Base-by-base conservation (phyloP, 768 basidiomycete genomes). In the Boletus vinaceobasis region DNA sequence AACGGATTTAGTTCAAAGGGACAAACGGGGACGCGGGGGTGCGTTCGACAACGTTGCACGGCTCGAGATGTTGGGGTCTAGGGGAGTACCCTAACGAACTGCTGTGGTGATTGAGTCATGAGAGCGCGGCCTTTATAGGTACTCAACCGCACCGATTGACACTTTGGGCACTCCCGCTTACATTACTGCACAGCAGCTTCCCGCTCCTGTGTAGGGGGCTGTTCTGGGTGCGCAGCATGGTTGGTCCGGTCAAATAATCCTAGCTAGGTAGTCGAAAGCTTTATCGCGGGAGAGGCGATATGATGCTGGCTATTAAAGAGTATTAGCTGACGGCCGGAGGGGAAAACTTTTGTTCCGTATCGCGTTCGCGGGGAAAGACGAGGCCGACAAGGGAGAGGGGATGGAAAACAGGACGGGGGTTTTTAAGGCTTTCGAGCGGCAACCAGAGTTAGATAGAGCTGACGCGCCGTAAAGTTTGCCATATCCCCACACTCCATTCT, bases 171-270 rank as follows among this genome's bases (percentile, higher is more conserved):
- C 17, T 42, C 43, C 47, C 27, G 39, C 48, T 49, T 43, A 54
- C 33, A 47, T 56, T 21, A 42, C 4, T 13, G 21, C 54, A 63
- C 61, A 66, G 60, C 64, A 68, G 8, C 13, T 32, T 40, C 32
- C 11, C 21, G 27, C n/a, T 67, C 40, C 65, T 66, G 66, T 67
- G 50, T 4, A 7, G 1, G 11, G 32, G 55, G 64, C 56, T 64
- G 51, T 68, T 46, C 59, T n/a, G 17, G 6, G 1, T 26, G 4
- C 6, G 15, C 5, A 33, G 17, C 59, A 61, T 61, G 1, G 43
- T 50, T 50, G 43, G 53, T 33, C 23, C 33, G 17, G 32, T 39
- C 46, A 56, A 39, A 13, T 29, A 13, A 19, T 43, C 17, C 21
- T 17, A 39, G 33, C 5, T 44, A 11, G 31, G 19, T 7, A 17